phyloP scores from a whole-genome alignment of 83 land plant genomes.

The Picea mariana region DNA sequence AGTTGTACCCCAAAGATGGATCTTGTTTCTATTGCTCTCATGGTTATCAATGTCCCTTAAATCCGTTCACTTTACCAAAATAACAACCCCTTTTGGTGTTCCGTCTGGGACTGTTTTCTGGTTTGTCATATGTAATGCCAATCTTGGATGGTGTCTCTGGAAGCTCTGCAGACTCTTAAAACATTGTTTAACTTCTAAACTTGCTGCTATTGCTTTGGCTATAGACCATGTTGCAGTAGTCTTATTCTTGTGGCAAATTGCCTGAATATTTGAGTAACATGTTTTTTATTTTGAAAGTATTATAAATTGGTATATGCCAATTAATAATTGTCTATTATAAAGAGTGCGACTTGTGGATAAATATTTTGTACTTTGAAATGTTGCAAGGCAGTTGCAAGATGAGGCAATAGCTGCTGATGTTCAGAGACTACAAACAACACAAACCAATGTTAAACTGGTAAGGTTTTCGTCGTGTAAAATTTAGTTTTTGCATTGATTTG shows the following conservation, averaged over 20 bases:
- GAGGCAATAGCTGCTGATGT: conserved; percentile 88
- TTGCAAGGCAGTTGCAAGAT: conserved; percentile 89
- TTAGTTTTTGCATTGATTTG: no score
- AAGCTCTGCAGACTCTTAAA: not conserved
- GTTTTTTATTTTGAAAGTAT: not conserved
- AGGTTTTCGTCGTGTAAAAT: not conserved
- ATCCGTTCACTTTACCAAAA: not conserved
- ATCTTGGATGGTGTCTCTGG: not conserved
- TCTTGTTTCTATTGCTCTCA: not conserved
- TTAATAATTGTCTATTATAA: not conserved
- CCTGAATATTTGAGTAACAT: not conserved
- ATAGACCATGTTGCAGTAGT: not conserved
- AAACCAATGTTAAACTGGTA: conserved; percentile 95
- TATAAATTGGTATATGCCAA: not conserved
- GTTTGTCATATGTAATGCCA: not conserved
- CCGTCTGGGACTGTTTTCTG: not conserved
- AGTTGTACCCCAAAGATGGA: not conserved
- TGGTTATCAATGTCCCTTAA: not conserved
- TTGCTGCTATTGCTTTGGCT: no score
- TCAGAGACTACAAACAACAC: conserved; percentile 82
- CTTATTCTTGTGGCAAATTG: not conserved
- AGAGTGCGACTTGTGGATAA: not conserved
- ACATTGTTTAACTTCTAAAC: not conserved
- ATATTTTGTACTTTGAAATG: conserved; percentile 7
- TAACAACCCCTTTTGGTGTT: not conserved